Evolutionary conservation across 192 early-diverging fungal genomes (phyloP), one percentile per base, ranked within the genome.

Genomic region (Coemansia umbellata): DNA sequence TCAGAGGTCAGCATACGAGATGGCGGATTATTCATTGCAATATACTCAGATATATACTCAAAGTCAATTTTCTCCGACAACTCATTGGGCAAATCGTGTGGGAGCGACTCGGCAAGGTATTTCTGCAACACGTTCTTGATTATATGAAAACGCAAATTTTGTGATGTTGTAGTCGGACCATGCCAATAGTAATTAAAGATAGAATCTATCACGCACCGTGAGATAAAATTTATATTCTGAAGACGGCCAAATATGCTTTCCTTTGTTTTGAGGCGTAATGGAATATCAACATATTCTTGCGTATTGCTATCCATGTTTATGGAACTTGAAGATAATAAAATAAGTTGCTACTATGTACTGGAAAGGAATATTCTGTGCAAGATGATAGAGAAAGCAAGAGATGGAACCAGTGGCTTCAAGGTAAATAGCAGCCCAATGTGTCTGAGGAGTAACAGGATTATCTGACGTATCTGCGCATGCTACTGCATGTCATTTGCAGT

Each of bases 101-200:
- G 71, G 9, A 74, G 56, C 0, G 71, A 66, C 9, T 66, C 52
- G 32, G 63, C 35, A 31, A 74, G 53, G 27, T 66, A 74, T 15
- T 36, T 45, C 9, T 53, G 55, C 44, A 74, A 15, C 18, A 66
- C 53, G 42, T 61, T 59, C 15, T 54, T 58, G 32, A 66, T 54
- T 32, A 74, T 47, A 26, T 74, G 71, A 52, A 66, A 66, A 21
- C 71, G 55, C 35, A 74, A 18, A 21, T 32, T 31, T 64, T 64
- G 66, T 2, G 59, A 31, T 11, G 33, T 17, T 21, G 37, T 42
- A 4, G 58, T 56, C 4, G 71, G 71, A 1, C 71, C 71, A n/a
- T 67, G 28, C 60, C 63, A 59, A 22, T 63, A 63, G 52, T 66
- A 74, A 8, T 21, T 63, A 56, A 56, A 35, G 0, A 62, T 8